Conservation (phyloP, 257 asterid species). For the Nemophila menziesii region DNA sequence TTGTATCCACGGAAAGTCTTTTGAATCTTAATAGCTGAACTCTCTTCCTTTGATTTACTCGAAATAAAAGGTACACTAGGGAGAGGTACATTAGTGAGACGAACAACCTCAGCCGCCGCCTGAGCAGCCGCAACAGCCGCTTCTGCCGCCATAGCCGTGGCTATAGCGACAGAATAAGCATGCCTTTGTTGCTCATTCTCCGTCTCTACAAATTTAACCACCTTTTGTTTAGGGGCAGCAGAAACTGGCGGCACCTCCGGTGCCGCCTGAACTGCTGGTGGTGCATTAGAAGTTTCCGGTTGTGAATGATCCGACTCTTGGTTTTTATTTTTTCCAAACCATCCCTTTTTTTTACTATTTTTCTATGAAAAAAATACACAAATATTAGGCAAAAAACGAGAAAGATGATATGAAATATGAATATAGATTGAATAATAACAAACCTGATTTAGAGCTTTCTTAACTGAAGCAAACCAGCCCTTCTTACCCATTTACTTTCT, state of each 20-base stretch:
- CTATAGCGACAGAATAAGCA: constrained; percentile 61
- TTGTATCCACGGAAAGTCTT: constrained; percentile 64
- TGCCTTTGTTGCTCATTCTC: constrained; percentile 63
- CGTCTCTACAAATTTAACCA: constrained; percentile 42
- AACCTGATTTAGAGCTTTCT: constrained; percentile 50
- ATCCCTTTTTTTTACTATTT: constrained; percentile 30
- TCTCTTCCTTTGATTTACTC: constrained; percentile 50
- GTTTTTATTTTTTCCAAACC: constrained; percentile 40
- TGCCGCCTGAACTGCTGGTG: too few species aligned
- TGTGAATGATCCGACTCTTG: constrained; percentile 17
- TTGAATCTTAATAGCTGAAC: constrained; percentile 62
- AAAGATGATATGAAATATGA: not conserved
- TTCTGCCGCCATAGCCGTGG: constrained; percentile 80
- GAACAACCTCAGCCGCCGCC: constrained; percentile 78
- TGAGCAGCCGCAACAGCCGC: constrained; percentile 80
- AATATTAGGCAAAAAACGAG: not conserved
- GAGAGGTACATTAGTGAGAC: constrained; percentile 38
- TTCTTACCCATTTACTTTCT: constrained; percentile 53
- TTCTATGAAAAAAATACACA: constrained; percentile 25
- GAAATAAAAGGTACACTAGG: too few species aligned
- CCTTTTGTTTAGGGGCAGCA: constrained; percentile 23
- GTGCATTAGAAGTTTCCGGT: constrained; percentile 18
- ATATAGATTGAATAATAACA: not conserved
- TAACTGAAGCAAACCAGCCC: constrained; percentile 46
- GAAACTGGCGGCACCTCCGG: constrained; percentile 15